These are phyloP conservation scores for Aureobasidium zeae DNA, from an alignment of 2,329 filamentous ascomycete species.

Conservation along the genomic window DNA sequence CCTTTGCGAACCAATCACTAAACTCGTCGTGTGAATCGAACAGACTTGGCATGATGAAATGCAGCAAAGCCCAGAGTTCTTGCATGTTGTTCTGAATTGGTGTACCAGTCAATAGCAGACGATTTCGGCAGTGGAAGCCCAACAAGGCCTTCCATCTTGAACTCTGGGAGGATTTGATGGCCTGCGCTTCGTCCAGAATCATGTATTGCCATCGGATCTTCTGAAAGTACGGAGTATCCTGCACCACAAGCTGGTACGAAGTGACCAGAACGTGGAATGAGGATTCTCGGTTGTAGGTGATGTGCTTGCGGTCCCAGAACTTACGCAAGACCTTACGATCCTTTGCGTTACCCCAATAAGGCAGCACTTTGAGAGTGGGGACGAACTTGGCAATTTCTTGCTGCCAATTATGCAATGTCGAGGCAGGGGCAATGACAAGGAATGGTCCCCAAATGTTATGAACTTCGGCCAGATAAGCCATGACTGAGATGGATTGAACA, in stretches of 20 bases:
- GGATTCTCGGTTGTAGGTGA: conserved; percentile 86
- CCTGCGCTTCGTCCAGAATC: conserved; percentile 97
- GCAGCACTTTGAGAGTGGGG: conserved; percentile 85
- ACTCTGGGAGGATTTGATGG: conserved; percentile 95
- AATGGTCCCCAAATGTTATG: conserved; percentile 99
- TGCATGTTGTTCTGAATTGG: conserved; percentile 99
- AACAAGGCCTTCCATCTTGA: conserved; percentile 94
- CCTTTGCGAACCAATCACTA: conserved; percentile 89
- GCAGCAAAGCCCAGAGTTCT: conserved; percentile 90
- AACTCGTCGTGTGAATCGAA: conserved; percentile 93
- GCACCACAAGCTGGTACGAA: conserved; percentile 93
- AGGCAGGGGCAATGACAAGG: conserved; percentile 89
- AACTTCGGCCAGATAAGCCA: conserved; percentile 95
- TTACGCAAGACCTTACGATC: conserved; percentile 95
- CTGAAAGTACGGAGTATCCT: conserved; percentile 94
- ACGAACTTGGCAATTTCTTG: conserved; percentile 96
- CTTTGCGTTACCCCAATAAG: conserved; percentile 92
- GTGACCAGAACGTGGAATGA: conserved; percentile 95
- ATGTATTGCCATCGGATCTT: conserved; percentile 99
- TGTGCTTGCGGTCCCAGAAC: conserved; percentile 97
- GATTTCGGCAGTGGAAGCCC: conserved; percentile 89
- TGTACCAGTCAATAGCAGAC: conserved; percentile 86
- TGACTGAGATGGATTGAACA: conserved; percentile 96
- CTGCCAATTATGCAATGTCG: conserved; percentile 98
- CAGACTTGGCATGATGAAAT: conserved; percentile 99